phyloP scores from a whole-genome alignment of 2,329 filamentous ascomycete genomes.

The Stagonosporopsis rhizophila region DNA sequence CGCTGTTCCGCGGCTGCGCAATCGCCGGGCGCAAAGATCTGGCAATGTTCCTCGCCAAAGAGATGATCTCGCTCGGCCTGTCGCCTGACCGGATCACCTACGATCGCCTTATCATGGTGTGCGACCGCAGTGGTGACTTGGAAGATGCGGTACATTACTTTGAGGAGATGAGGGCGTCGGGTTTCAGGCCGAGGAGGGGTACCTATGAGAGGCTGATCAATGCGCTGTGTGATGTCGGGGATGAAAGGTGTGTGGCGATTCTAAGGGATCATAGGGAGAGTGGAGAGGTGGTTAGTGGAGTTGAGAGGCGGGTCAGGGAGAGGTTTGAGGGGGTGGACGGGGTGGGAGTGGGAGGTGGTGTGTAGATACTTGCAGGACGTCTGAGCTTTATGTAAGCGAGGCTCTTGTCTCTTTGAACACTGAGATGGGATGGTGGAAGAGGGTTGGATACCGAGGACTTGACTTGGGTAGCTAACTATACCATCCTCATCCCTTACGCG shows the following conservation, averaged over 20 bases:
- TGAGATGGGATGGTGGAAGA: no score
- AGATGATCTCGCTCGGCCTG: conserved; percentile 65
- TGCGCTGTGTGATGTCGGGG: conserved; percentile 15
- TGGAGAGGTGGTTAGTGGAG: conserved; percentile 21
- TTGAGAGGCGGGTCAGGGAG: conserved; percentile 24
- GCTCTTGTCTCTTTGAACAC: no score
- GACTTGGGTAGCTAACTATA: no score
- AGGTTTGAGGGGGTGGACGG: conserved; percentile 16
- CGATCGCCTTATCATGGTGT: conserved; percentile 67
- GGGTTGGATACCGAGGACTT: not conserved
- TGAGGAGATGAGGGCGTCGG: conserved; percentile 55
- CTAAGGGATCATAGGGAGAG: conserved; percentile 26
- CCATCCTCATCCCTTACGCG: no score
- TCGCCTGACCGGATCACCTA: conserved; percentile 66
- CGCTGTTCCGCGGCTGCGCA: conserved; percentile 61
- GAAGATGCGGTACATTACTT: conserved; percentile 59
- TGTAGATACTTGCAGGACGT: no score
- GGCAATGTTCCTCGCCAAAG: conserved; percentile 67
- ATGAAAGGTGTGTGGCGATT: conserved; percentile 29
- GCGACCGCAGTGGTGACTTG: conserved; percentile 50
- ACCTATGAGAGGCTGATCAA: conserved; percentile 31
- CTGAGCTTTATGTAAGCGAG: no score
- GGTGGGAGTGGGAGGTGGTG: no score
- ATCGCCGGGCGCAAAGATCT: conserved; percentile 55
- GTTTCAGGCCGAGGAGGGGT: conserved; percentile 23